A percentile compares a stretch with the other conserved stretches of the same genome.
These are phyloP conservation scores for Limtongia smithiae DNA, from an alignment of 805 yeast species.

Conservation along the genomic window DNA sequence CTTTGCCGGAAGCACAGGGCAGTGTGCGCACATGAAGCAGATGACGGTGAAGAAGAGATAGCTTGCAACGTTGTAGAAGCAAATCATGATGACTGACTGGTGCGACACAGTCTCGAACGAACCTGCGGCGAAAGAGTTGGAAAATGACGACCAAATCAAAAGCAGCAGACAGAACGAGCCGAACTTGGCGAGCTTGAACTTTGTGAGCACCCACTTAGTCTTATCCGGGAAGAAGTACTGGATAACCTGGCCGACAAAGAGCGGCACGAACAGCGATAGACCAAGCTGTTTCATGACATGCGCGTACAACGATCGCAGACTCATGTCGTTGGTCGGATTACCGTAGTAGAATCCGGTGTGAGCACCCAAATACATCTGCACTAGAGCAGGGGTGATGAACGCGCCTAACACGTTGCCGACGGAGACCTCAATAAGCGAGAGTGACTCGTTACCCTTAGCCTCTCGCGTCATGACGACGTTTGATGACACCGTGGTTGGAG, in stretches of 20 bases:
- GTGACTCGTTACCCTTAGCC: constrained; percentile 77
- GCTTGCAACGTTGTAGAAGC: constrained; percentile 77
- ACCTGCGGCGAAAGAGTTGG: constrained; percentile 67
- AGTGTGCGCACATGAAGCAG: constrained; percentile 60
- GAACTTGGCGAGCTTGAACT: constrained; percentile 62
- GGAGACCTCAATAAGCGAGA: constrained; percentile 79
- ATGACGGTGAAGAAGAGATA: constrained; percentile 71
- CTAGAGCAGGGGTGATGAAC: constrained; percentile 78
- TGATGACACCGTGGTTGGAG: constrained; percentile 90
- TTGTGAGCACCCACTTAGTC: constrained; percentile 56
- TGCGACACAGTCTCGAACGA: constrained; percentile 71
- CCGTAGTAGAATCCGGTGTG: constrained; percentile 66
- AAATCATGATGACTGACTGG: constrained; percentile 67
- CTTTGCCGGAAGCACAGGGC: constrained; percentile 46
- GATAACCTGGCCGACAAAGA: constrained; percentile 81
- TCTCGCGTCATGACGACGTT: constrained; percentile 87
- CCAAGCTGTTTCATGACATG: constrained; percentile 88
- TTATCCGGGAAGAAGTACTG: constrained; percentile 68
- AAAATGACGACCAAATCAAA: constrained; percentile 52
- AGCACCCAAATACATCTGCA: constrained; percentile 59
- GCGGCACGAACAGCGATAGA: constrained; percentile 74
- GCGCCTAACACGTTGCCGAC: constrained; percentile 84
- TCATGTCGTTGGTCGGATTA: constrained; percentile 61
- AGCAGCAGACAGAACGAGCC: constrained; percentile 76
- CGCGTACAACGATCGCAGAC: constrained; percentile 51